phyloP scores from a whole-genome alignment of 2,329 filamentous ascomycete species.

The Ophiosphaerella herpotricha region DNA sequence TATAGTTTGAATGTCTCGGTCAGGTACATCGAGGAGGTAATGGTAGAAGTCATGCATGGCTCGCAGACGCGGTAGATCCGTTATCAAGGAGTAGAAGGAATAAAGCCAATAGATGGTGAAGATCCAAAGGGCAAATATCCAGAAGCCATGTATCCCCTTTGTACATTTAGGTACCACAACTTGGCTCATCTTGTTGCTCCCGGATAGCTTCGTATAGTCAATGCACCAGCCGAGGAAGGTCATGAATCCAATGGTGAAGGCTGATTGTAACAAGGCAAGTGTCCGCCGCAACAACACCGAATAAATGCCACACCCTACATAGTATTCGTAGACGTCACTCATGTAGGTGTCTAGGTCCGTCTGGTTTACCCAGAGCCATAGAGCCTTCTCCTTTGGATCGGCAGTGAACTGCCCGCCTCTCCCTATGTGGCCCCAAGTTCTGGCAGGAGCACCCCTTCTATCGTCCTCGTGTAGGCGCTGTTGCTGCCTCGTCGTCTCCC shows the following conservation, averaged over 20 bases:
- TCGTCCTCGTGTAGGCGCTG: conserved; percentile 50
- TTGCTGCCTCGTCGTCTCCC: conserved; percentile 55
- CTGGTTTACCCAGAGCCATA: conserved; percentile 93
- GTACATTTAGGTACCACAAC: conserved; percentile 77
- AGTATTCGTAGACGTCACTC: conserved; percentile 84
- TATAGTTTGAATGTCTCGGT: conserved; percentile 88
- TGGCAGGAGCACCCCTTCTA: conserved; percentile 13
- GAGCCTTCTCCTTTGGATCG: conserved; percentile 74
- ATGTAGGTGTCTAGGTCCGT: conserved; percentile 88
- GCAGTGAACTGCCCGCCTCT: conserved; percentile 39
- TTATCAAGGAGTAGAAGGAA: conserved; percentile 73
- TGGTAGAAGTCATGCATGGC: conserved; percentile 86
- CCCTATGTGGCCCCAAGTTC: conserved; percentile 27
- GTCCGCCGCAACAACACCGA: conserved; percentile 76
- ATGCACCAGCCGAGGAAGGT: conserved; percentile 87
- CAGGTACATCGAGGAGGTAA: conserved; percentile 79
- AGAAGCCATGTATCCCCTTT: conserved; percentile 69
- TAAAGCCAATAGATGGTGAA: conserved; percentile 85
- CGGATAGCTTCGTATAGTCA: conserved; percentile 74
- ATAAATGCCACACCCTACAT: conserved; percentile 79
- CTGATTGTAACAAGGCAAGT: conserved; percentile 77
- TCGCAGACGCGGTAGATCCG: conserved; percentile 73
- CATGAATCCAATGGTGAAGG: conserved; percentile 80
- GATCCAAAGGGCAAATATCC: conserved; percentile 80
- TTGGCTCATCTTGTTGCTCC: conserved; percentile 64